Evolutionary conservation across 306 rosid genomes (phyloP), one percentile per base, ranked within the genome.

Genomic region (Pyrus bretschneideri): DNA sequence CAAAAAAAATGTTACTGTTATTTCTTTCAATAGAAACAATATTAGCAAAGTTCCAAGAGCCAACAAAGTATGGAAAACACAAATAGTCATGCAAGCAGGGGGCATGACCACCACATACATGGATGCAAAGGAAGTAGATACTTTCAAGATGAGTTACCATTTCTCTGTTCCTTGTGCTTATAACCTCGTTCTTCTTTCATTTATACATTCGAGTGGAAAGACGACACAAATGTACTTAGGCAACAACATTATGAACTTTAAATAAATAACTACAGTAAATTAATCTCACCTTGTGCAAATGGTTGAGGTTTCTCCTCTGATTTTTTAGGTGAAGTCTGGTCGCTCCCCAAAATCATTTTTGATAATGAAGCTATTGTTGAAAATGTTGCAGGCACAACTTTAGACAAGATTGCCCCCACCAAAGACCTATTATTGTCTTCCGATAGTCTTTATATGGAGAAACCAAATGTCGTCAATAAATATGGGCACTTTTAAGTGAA

Each of bases 331-430:
- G 97, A 80, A 4, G 73, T 80, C 69, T 71, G 87, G 58, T 92
- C 97, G 69, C 88, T 88, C 76, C 93, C 89, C 99, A 97, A 96
- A 83, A 96, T 82, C 83, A 92, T 74, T 76, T 87, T 96, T 33
- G 99, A 96, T 79, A 96, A 86, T 35, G 99, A 91, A 81, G 97
- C 85, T 72, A 96, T 84, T 11, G 99, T 92, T 31, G 96, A 89
- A 92, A 92, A 87, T 73, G 99, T 82, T 38, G 86, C 97, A 18
- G 99, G 98, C 64, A 92, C 96, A 51, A 96, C 99, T 91, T 85
- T 92, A 76, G 99, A 96, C 75, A 92, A 84, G 82, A 92, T 81
- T 71, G 96, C 93, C 88, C 97, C 99, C 33, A 95, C 96, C 38
- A 95, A 80, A 75, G 99, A 96, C 83, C 93, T 87, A 87, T 83